Evolutionary conservation across 176 grass and related monocot species (phyloP), one percentile per base, ranked within the genome.

Genomic region (Ananas comosus): DNA sequence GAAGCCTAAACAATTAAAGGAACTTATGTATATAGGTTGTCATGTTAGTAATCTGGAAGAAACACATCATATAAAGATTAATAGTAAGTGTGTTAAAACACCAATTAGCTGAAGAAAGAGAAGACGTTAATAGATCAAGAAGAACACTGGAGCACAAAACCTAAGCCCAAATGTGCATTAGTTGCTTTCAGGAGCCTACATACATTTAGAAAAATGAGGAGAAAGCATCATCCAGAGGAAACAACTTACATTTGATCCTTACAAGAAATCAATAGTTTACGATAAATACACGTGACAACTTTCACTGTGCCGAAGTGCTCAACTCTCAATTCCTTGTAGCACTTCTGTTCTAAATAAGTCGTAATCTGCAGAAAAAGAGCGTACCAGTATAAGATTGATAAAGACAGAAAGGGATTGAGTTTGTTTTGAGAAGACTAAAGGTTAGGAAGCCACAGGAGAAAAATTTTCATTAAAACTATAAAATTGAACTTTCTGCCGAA

Each of bases 221-320:
- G 19, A 2, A 19, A 53, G 21, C 64, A 16, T 70, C 48, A 70
- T 33, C 21, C 14, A 48, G 74, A 74, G n/a, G n/a, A 79, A 78
- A 70, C 69, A 72, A 86, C 85, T 97, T 86, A 92, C 93, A 97
- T 78, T 79, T 97, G 89, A 66, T 92, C 93, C 79, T 79, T 88
- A 82, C 93, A 97, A 85, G 93, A 92, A 78, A 77, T 74, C 87
- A 88, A 86, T 88, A 97, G 85, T 83, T 82, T 97, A 71, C 82
- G 74, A 49, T 92, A 97, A 80, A 97, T 97, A 73, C 85, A 64
- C 81, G 90, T 81, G 63, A 97, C 86, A 81, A 97, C 80, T 90
- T 90, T 97, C 47, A 92, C 93, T 57, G 81, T 87, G 75, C 93
- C 86, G 85, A 83, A 90, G 63, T 72, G 83, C 74, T 92, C 86